A percentile compares a stretch with the other conserved stretches of the same genome.
These are phyloP conservation scores for Alnus glutinosa DNA, from an alignment of 306 rosid species.

Conservation along the genomic window DNA sequence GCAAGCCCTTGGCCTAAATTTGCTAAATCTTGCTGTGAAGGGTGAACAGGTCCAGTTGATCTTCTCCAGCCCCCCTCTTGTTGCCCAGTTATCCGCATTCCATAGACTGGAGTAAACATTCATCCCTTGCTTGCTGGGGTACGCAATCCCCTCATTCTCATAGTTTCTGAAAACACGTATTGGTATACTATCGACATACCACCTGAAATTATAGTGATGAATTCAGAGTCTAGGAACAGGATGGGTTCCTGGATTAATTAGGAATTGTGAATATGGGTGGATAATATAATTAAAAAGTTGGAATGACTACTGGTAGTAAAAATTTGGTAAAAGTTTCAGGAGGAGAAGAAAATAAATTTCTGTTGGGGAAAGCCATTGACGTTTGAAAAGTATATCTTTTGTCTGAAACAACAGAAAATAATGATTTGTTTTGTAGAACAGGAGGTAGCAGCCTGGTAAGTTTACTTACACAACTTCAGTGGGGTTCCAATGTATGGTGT, in stretches of 20 bases:
- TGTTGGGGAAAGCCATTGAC: neutral
- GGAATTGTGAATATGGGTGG: neutral
- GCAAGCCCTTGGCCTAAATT: constrained; percentile 77
- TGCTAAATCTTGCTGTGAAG: constrained; percentile 50
- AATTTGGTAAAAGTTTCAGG: neutral
- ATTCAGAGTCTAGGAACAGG: neutral
- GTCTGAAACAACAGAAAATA: neutral
- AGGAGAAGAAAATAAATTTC: neutral
- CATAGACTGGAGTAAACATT: constrained; percentile 63
- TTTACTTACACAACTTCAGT: constrained; percentile 64
- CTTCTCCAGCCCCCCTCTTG: constrained; percentile 74
- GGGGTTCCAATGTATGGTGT: constrained; percentile 94
- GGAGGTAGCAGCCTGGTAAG: neutral
- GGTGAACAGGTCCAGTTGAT: constrained; percentile 71
- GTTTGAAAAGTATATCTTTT: neutral
- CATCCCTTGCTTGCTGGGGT: constrained; percentile 85
- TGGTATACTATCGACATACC: constrained; percentile 75
- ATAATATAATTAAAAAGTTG: neutral
- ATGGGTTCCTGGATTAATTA: neutral
- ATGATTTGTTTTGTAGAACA: constrained; percentile 4
- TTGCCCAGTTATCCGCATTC: constrained; percentile 86
- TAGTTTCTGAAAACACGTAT: constrained; percentile 76
- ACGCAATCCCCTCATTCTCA: constrained; percentile 51
- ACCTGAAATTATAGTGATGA: constrained; percentile 43
- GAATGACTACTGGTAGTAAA: neutral